These are phyloP conservation scores for Solanum megistacrolobum DNA, from an alignment of 257 asterid genomes.

Conservation along the genomic window DNA sequence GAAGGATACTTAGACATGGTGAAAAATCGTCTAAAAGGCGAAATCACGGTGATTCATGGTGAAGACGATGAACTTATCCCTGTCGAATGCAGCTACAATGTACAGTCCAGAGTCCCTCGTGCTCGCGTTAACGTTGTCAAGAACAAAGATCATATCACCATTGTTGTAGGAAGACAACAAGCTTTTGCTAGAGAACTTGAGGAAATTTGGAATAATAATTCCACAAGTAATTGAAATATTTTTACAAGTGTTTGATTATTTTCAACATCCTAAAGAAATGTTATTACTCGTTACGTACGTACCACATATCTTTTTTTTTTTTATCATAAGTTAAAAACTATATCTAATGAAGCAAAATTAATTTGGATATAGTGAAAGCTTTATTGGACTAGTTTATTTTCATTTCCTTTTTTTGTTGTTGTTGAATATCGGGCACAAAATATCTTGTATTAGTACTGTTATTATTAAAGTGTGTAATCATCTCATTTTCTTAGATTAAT, in stretches of 20 bases:
- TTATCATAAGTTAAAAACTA: neutral
- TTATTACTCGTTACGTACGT: neutral
- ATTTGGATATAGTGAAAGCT: neutral
- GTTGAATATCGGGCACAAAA: neutral
- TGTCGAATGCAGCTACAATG: slow-evolving; percentile 70
- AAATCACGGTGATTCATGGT: slow-evolving; percentile 58
- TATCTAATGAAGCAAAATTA: neutral
- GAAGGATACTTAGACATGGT: slow-evolving; percentile 75
- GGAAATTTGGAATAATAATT: slow-evolving; percentile 50
- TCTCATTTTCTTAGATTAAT: neutral
- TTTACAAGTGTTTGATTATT: neutral
- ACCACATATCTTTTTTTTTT: neutral
- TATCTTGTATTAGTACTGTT: neutral
- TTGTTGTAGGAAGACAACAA: slow-evolving; percentile 84
- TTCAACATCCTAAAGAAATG: neutral
- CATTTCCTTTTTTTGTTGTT: neutral
- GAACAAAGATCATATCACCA: slow-evolving; percentile 79
- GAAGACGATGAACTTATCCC: slow-evolving; percentile 76
- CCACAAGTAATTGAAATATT: neutral
- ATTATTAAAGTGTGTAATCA: neutral
- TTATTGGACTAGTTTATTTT: neutral
- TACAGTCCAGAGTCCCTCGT: slow-evolving; percentile 49
- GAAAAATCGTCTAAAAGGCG: slow-evolving; percentile 36
- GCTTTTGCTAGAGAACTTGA: slow-evolving; percentile 88
- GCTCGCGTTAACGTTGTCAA: slow-evolving; percentile 53